These are phyloP conservation scores for Alopecurus myosuroides DNA, from an alignment of 176 grass and related monocot genomes.

Conservation along the genomic window DNA sequence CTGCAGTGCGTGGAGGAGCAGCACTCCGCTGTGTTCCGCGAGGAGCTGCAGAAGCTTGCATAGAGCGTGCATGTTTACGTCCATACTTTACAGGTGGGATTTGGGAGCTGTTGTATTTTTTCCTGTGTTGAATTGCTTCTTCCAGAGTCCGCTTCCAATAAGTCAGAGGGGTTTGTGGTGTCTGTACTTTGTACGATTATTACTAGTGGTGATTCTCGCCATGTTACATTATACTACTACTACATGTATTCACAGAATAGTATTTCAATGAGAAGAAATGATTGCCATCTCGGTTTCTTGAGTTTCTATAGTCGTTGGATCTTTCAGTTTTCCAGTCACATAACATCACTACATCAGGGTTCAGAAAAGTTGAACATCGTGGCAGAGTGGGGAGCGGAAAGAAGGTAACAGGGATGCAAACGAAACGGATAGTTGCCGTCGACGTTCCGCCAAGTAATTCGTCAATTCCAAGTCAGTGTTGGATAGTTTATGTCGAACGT, in stretches of 20 bases:
- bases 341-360: background rate
- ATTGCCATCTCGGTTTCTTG: background rate
- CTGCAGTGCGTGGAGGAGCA: slow-evolving; percentile 58
- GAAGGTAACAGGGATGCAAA: too few relatives aligned
- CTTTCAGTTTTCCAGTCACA: background rate
- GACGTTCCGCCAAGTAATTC: too few relatives aligned
- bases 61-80: slow-evolving; percentile 17
- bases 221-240: slow-evolving; percentile 18
- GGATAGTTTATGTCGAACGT: background rate
- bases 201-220: background rate
- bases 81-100: background rate
- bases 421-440: too few relatives aligned
- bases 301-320: background rate
- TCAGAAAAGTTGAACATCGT: background rate
- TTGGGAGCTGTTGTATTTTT: slow-evolving; percentile 7
- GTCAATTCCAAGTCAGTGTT: background rate
- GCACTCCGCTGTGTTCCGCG: slow-evolving; percentile 42
- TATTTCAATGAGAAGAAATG: slow-evolving; percentile 11
- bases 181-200: slow-evolving; percentile 27
- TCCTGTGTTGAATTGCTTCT: slow-evolving; percentile 7
- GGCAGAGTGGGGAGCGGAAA: background rate
- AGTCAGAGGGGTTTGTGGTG: slow-evolving; percentile 8
- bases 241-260: slow-evolving; percentile 7
- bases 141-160: slow-evolving; percentile 12
- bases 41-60: slow-evolving; percentile 54